phyloP scores from a whole-genome alignment of 129 eudicot species.

The Arctium lappa region DNA sequence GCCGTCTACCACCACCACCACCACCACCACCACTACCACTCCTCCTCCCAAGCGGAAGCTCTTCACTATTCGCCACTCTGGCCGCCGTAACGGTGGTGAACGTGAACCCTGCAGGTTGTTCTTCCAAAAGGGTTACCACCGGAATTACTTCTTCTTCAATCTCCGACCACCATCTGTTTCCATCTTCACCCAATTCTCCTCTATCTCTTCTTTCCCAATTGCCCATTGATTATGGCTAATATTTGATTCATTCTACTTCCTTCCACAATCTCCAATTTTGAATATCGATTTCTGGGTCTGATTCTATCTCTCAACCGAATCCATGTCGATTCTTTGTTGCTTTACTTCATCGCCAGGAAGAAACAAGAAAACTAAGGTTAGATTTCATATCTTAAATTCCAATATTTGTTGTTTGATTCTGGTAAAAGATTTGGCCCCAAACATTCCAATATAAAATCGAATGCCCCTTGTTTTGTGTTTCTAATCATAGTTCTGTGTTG shows the following conservation, averaged over 20 bases:
- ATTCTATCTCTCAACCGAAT: neutral
- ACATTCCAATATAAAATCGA: neutral
- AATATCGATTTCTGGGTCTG: neutral
- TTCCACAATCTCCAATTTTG: neutral
- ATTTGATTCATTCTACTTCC: neutral
- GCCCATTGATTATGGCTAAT: slow-evolving; percentile 44
- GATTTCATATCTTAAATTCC: neutral
- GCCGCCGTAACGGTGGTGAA: slow-evolving; percentile 24
- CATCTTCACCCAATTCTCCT: neutral
- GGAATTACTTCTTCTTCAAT: neutral
- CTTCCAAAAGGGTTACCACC: neutral
- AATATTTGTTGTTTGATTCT: neutral
- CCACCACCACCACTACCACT: neutral
- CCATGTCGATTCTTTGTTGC: slow-evolving; percentile 35
- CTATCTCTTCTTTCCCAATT: slow-evolving; percentile 14
- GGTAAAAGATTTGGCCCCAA: neutral
- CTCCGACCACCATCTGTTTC: slow-evolving; percentile 22
- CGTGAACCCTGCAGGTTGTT: neutral
- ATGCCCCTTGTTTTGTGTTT: neutral
- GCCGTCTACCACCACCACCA: slow-evolving; percentile 7
- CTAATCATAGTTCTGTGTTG: slow-evolving; percentile 2
- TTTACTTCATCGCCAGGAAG: slow-evolving; percentile 15
- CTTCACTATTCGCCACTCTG: slow-evolving; percentile 31
- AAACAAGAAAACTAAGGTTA: slow-evolving; percentile 29
- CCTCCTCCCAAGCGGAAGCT: slow-evolving; percentile 20